Evolutionary conservation across 2,329 filamentous ascomycete genomes (phyloP), one percentile per base, ranked within the genome.

Genomic region (Colletotrichum sp.): DNA sequence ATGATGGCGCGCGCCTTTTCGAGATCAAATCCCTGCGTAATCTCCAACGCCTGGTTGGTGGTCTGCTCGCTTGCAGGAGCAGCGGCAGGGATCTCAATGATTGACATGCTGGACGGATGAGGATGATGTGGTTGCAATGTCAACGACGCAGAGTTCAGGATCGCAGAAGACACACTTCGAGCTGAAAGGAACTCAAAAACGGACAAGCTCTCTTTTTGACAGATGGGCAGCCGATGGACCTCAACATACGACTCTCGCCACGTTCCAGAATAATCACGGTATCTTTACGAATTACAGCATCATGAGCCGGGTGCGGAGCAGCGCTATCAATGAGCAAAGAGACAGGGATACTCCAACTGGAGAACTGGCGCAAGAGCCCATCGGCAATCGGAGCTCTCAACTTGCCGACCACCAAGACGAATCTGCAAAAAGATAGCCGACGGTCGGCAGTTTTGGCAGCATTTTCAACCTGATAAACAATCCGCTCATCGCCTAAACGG

Each of bases 1-100:
- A 80, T 69, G 32, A 81, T 78, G 30, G 65, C 34, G 39, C 79
- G 77, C 3, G 77, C 79, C 66, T 74, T 68, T 21, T 80, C 78
- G 7, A 79, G 21, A 30, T 80, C 74, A 3, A 77, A 66, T 4
- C 24, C 73, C 21, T 49, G 39, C 34, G n/a, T n/a, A 4, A 13
- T 24, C 30, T 39, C 24, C 8, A 64, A 21, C 9, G 24, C 18
- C 7, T 63, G 55, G 34, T 74, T 69, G 21, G 62, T 39, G 36
- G 10, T 52, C 8, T 70, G 44, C 44, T 62, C 36, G n/a, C 16
- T 36, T 57, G 55, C 36, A 59, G 49, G 62, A 44, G 60, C 62
- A 52, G 44, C 36, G 21, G n/a, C 59, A 15, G 75, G 52, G 32
- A 49, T 24, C 32, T 71, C 21, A 16, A 67, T 57, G 21, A 71